phyloP scores from a whole-genome alignment of 495 filamentous ascomycete genomes.

The Penicillium argentinense region DNA sequence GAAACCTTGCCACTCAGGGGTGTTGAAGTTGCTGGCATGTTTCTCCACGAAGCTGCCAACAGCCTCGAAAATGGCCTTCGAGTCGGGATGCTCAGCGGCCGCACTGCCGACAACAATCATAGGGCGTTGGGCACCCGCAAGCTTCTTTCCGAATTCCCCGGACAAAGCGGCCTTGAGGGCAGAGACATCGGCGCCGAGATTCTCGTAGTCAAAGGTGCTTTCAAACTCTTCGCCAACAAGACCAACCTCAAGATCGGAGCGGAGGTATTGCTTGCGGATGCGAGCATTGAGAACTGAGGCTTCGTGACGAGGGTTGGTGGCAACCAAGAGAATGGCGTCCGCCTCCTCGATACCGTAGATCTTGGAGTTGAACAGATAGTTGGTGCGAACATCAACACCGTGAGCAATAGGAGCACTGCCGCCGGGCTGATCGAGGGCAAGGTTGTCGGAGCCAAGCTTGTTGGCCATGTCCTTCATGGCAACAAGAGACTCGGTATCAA shows the following conservation, averaged over 20 bases:
- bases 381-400: slow-evolving; percentile 89
- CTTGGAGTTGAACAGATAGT: slow-evolving; percentile 94
- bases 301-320: slow-evolving; percentile 92
- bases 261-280: slow-evolving; percentile 95
- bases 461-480: slow-evolving; percentile 97
- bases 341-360: slow-evolving; percentile 92
- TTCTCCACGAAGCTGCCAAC: slow-evolving; percentile 90
- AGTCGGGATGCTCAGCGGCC: slow-evolving; percentile 83
- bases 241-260: slow-evolving; percentile 90
- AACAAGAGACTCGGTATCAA: slow-evolving; percentile 88
- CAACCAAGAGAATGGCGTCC: slow-evolving; percentile 86
- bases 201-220: slow-evolving; percentile 89
- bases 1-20: slow-evolving; percentile 93
- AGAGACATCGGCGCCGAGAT: slow-evolving; percentile 74
- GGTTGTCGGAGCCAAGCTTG: slow-evolving; percentile 92
- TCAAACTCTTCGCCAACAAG: slow-evolving; percentile 90
- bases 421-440: slow-evolving; percentile 85
- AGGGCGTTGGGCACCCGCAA: slow-evolving; percentile 80
- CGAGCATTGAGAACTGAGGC: slow-evolving; percentile 93
- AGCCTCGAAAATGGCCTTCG: slow-evolving; percentile 88
- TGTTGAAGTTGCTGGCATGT: slow-evolving; percentile 82
- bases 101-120: slow-evolving; percentile 95
- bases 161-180: slow-evolving; percentile 80
- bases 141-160: slow-evolving; percentile 89
- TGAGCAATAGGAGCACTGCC: slow-evolving; percentile 85